Percentiles rank a stretch among this genome's conserved stretches.
Conservation (phyloP, 2,329 filamentous ascomycete genomes). For the Fusarium sp. region DNA sequence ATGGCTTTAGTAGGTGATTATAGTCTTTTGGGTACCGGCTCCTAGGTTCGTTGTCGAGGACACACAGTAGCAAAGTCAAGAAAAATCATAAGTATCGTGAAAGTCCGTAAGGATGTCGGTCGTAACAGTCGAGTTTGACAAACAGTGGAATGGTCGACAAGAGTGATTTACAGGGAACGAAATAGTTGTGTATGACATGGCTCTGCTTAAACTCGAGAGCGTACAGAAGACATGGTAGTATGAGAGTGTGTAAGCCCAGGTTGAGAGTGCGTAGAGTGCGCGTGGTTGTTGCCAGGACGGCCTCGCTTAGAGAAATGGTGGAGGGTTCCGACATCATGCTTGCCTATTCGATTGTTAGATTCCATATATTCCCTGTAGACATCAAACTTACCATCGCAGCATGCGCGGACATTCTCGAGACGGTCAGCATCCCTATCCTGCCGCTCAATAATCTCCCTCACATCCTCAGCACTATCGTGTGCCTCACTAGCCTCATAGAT, state of each 20-base stretch:
- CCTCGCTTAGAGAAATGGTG: slow-evolving; percentile 61
- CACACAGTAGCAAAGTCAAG: slow-evolving; percentile 31
- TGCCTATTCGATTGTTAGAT: slow-evolving; percentile 61
- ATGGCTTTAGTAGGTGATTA: slow-evolving; percentile 42
- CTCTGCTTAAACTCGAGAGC: slow-evolving; percentile 51
- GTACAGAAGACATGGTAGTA: slow-evolving; percentile 53
- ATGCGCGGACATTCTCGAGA: slow-evolving; percentile 94
- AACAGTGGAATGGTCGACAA: slow-evolving; percentile 19
- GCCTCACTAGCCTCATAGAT: slow-evolving; percentile 73
- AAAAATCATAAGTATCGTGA: slow-evolving; percentile 49
- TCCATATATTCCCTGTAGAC: slow-evolving; percentile 23
- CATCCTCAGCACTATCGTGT: slow-evolving; percentile 84
- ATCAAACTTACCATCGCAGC: slow-evolving; percentile 85
- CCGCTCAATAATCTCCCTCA: slow-evolving; percentile 81
- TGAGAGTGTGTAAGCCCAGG: slow-evolving; percentile 52
- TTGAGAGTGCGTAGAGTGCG: slow-evolving; percentile 50
- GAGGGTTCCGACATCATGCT: slow-evolving; percentile 77
- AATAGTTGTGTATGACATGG: slow-evolving; percentile 11
- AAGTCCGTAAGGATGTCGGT: slow-evolving; percentile 47
- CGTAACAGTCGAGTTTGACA: slow-evolving; percentile 40
- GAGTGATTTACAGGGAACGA: slow-evolving; percentile 8
- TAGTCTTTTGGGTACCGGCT: slow-evolving; percentile 36
- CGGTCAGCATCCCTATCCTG: slow-evolving; percentile 81
- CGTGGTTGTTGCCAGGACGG: slow-evolving; percentile 54
- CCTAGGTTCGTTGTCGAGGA: slow-evolving; percentile 33